Conservation (phyloP, 345 rosid species). For the Triadica sebifera region DNA sequence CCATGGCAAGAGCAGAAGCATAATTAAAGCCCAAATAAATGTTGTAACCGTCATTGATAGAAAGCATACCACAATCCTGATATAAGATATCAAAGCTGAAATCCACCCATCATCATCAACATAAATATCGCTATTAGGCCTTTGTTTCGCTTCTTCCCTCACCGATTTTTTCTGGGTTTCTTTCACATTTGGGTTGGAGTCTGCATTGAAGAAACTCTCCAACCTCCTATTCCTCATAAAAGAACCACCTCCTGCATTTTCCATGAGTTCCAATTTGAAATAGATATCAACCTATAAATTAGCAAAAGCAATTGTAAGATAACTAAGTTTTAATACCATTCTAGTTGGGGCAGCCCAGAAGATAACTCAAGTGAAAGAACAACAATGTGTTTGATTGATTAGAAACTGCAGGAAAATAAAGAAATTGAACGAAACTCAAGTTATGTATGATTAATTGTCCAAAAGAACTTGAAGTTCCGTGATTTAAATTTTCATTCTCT, state of each 20-base stretch:
- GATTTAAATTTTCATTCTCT: not conserved
- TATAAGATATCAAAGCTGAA: slow-evolving; percentile 36
- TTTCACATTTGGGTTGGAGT: slow-evolving; percentile 23
- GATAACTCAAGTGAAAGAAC: not conserved
- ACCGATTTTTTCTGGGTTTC: slow-evolving; percentile 10
- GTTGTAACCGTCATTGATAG: slow-evolving; percentile 47
- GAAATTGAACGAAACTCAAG: not conserved
- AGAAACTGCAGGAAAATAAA: slow-evolving; percentile 5
- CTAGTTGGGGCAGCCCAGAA: not conserved
- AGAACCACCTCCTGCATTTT: slow-evolving; percentile 31
- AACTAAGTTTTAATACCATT: not conserved
- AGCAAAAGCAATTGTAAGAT: not conserved
- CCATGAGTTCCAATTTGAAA: slow-evolving; percentile 19
- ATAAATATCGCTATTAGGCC: slow-evolving; percentile 23
- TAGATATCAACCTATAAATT: not conserved
- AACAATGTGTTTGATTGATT: not conserved
- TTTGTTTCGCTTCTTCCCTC: slow-evolving; percentile 16
- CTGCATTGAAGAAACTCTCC: slow-evolving; percentile 35
- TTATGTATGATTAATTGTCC: not conserved
- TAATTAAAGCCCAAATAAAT: slow-evolving; percentile 44
- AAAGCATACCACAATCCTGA: slow-evolving; percentile 47
- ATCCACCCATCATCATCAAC: slow-evolving; percentile 49
- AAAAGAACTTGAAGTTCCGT: not conserved
- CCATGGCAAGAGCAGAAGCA: slow-evolving; percentile 52
- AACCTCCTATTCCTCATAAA: slow-evolving; percentile 47